Evolutionary conservation across 306 rosid species (phyloP).

Genomic region (Fragaria vesca): DNA sequence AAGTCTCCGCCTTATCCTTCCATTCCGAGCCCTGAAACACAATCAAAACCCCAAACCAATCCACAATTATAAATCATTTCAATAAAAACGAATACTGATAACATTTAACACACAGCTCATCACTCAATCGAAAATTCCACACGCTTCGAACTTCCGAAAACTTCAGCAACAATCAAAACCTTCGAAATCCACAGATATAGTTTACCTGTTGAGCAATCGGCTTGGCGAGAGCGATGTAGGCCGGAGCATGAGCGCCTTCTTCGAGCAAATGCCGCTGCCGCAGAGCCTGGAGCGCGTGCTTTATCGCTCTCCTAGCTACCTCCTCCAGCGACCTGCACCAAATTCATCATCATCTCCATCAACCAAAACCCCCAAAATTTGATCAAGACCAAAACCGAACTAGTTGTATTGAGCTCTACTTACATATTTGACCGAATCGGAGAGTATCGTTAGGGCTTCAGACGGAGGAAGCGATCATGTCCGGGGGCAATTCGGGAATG

Average conservation of each 20-base stretch:
- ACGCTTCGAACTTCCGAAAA: too few relatives aligned
- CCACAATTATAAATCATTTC: background rate
- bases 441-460: slow-evolving; percentile 23
- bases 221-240: slow-evolving; percentile 65
- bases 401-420: slow-evolving; percentile 6
- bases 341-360: background rate
- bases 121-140: background rate
- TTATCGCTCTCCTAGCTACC: slow-evolving; percentile 57
- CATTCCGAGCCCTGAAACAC: slow-evolving; percentile 83
- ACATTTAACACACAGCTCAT: background rate
- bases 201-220: slow-evolving; percentile 65
- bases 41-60: slow-evolving; percentile 7
- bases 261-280: slow-evolving; percentile 84
- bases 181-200: background rate
- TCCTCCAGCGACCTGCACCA: slow-evolving; percentile 47
- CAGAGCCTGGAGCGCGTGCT: slow-evolving; percentile 76
- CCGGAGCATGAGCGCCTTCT: slow-evolving; percentile 98
- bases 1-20: slow-evolving; percentile 87
- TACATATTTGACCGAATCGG: slow-evolving; percentile 25
- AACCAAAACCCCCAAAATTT: background rate
- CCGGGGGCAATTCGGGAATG: slow-evolving; percentile 6
- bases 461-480: slow-evolving; percentile 1
- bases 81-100: background rate
- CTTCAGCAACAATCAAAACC: slow-evolving; percentile 2
- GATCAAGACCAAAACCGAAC: background rate